Evolutionary conservation across 2,329 filamentous ascomycete genomes (phyloP), one percentile per base, ranked within the genome.

Genomic region (Botrytis sinoallii): DNA sequence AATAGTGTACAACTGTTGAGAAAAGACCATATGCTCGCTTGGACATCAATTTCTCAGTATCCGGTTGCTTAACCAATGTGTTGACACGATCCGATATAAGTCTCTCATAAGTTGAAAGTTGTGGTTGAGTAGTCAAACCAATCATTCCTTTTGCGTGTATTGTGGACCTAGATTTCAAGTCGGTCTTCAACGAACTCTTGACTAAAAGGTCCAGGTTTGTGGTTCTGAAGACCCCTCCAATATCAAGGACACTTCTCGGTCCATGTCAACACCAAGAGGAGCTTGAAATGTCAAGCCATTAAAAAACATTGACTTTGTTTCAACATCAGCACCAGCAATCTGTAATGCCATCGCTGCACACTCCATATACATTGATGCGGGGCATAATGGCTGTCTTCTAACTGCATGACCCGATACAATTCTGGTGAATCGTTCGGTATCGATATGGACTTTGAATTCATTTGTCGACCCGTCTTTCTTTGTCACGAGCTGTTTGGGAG

Each of bases 291-390:
- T 12, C 16, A 72, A 44, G 42, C 20, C 22, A 42, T 67, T 32
- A 52, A 66, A 72, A 12, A 67, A 25, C 1, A 72, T 42, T 22
- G 25, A n/a, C 8, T 42, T 55, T 40, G 25, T 59, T 25, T 44
- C 42, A 42, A 61, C 25, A n/a, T 71, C 42, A 20, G 32, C 61
- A 67, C 46, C 35, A 5, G 46, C 35, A 32, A 67, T 66, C 18
- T 66, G 35, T 3, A 65, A 12, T 29, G 70, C 61, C 63, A 66
- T 59, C 40, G 46, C 70, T 57, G 46, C 70, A 22, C 48, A 72
- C 29, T 72, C 70, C 63, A 72, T 52, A 32, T 72, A 72, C 40
- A 67, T 42, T 12, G 70, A 72, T 32, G 69, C 69, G 9, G 69
- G 69, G 20, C 69, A 71, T 40, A 71, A 40, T 48, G 55, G 40